A percentile compares a stretch with the other conserved stretches of the same genome.
These are phyloP conservation scores for Podospora appendiculata DNA, from an alignment of 495 filamentous ascomycete species.

Conservation along the genomic window DNA sequence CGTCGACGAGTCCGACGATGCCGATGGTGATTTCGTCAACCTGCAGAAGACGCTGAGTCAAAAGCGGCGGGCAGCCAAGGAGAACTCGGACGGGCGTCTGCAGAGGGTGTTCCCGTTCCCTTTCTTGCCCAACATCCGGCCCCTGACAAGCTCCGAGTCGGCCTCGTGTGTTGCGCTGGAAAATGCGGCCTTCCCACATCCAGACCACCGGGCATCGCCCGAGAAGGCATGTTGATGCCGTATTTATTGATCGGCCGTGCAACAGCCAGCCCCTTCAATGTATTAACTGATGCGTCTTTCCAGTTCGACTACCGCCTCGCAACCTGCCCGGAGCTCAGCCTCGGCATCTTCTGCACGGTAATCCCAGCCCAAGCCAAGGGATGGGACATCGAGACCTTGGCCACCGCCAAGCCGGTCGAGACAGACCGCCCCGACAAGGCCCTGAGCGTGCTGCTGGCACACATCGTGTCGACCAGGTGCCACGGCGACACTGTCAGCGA, in stretches of 20 bases:
- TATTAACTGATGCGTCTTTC: background rate
- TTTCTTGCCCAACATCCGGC: slow-evolving; percentile 55
- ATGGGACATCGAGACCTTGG: slow-evolving; percentile 41
- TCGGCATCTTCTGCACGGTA: slow-evolving; percentile 70
- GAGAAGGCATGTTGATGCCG: slow-evolving; percentile 62
- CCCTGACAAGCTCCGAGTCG: slow-evolving; percentile 63
- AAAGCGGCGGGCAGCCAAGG: slow-evolving; percentile 21
- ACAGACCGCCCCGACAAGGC: slow-evolving; percentile 38
- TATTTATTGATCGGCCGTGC: slow-evolving; percentile 2
- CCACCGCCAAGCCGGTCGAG: slow-evolving; percentile 37
- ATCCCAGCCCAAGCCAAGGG: slow-evolving; percentile 35
- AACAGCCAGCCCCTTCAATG: background rate
- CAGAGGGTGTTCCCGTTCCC: slow-evolving; percentile 21
- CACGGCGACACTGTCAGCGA: slow-evolving; percentile 58
- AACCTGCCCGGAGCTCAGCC: slow-evolving; percentile 66
- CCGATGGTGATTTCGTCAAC: slow-evolving; percentile 24
- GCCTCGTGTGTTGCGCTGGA: slow-evolving; percentile 74
- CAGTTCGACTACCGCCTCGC: slow-evolving; percentile 79
- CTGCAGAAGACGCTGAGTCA: slow-evolving; percentile 21
- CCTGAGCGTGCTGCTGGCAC: slow-evolving; percentile 64
- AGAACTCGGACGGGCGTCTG: slow-evolving; percentile 15
- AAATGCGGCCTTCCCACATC: slow-evolving; percentile 61
- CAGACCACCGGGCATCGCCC: slow-evolving; percentile 58
- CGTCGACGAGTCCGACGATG: slow-evolving; percentile 27
- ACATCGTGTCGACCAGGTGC: slow-evolving; percentile 70